These are phyloP conservation scores for Sarocladiaceae sp. DNA, from an alignment of 2,329 filamentous ascomycete genomes.

Conservation along the genomic window DNA sequence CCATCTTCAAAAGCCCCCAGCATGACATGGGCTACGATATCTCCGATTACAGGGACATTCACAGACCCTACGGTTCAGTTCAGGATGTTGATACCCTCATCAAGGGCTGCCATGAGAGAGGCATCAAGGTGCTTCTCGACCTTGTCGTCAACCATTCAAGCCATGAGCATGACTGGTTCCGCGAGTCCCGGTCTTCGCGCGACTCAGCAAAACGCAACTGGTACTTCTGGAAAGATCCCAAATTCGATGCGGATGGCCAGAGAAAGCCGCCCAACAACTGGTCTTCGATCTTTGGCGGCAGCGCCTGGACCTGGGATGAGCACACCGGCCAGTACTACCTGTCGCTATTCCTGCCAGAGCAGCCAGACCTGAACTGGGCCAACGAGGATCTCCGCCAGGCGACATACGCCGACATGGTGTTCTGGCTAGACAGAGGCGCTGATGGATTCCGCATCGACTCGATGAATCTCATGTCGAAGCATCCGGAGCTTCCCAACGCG, in stretches of 20 bases:
- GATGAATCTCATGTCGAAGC: constrained; percentile 59
- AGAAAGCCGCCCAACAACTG: constrained; percentile 66
- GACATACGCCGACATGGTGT: constrained; percentile 63
- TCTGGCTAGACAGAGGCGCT: constrained; percentile 67
- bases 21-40: constrained; percentile 67
- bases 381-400: constrained; percentile 58
- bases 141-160: constrained; percentile 73
- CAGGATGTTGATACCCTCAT: constrained; percentile 58
- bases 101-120: constrained; percentile 49
- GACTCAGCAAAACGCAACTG: constrained; percentile 57
- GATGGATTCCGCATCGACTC: constrained; percentile 65
- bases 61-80: constrained; percentile 60
- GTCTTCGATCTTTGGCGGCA: constrained; percentile 35
- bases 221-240: constrained; percentile 49
- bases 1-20: constrained; percentile 57
- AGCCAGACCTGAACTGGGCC: constrained; percentile 78
- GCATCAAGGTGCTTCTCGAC: constrained; percentile 66
- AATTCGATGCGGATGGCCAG: constrained; percentile 46
- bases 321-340: constrained; percentile 65
- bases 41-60: constrained; percentile 58
- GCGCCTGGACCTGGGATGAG: constrained; percentile 62
- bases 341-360: constrained; percentile 62
- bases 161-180: constrained; percentile 61
- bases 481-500: constrained; percentile 46
- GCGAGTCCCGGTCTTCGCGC: constrained; percentile 53